These are phyloP conservation scores for Leptographium flavum DNA, from an alignment of 2,329 filamentous ascomycete species.

Conservation along the genomic window DNA sequence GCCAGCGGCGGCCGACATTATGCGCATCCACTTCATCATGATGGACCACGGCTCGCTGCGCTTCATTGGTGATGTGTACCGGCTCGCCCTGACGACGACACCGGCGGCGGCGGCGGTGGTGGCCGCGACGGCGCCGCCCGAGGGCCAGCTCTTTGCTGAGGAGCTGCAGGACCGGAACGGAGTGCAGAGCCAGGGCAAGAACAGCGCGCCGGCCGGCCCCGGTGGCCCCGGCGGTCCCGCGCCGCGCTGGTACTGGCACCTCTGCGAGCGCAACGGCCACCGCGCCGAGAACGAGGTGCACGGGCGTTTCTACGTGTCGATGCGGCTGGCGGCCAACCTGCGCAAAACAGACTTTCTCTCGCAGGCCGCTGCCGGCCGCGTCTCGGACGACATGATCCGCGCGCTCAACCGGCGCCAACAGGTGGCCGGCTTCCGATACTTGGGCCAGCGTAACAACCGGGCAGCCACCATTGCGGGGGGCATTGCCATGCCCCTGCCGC, in stretches of 20 bases:
- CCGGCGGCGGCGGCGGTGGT: not conserved
- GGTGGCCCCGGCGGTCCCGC: not conserved
- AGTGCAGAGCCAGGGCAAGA: not conserved
- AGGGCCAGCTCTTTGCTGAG: conserved; percentile 14
- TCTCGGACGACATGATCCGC: conserved; percentile 21
- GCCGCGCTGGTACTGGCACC: conserved; percentile 19
- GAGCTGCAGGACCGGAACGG: conserved; percentile 13
- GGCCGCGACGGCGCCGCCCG: conserved; percentile 7
- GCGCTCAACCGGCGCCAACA: conserved; percentile 39
- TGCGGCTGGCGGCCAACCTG: conserved; percentile 35
- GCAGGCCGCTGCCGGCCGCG: conserved; percentile 2
- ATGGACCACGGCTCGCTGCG: conserved; percentile 10
- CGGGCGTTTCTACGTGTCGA: conserved; percentile 45
- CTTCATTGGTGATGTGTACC: conserved; percentile 18
- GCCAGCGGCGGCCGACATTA: conserved; percentile 43
- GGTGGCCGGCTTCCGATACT: conserved; percentile 24
- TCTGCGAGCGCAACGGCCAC: conserved; percentile 13
- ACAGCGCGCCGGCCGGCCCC: no score
- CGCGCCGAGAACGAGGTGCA: conserved; percentile 28
- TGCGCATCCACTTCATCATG: conserved; percentile 17
- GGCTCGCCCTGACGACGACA: conserved; percentile 7
- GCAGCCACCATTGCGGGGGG: conserved; percentile 28
- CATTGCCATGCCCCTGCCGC: conserved; percentile 21
- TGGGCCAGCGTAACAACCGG: conserved; percentile 26
- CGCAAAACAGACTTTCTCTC: conserved; percentile 10